Percentiles rank a stretch among this genome's conserved stretches.
phyloP scores from a whole-genome alignment of 2,329 filamentous ascomycete genomes.

The Trichoderma oligosporum region DNA sequence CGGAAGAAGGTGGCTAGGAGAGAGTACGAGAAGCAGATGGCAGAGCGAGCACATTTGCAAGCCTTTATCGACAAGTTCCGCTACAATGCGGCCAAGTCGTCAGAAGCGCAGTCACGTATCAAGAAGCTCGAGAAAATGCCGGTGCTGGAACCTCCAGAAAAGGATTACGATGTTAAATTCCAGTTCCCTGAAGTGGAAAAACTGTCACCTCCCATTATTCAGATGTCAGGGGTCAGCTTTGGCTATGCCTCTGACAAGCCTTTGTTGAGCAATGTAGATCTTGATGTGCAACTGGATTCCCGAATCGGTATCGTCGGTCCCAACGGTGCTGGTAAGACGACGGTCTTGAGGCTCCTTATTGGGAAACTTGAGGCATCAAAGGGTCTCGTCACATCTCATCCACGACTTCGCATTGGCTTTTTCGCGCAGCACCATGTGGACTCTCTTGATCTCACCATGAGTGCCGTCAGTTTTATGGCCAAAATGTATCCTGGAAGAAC shows the following conservation, averaged over 20 bases:
- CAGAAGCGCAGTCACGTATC: conserved; percentile 96
- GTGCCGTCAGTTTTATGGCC: conserved; percentile 94
- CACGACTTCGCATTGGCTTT: conserved; percentile 86
- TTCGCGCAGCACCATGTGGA: conserved; percentile 99
- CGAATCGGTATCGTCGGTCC: conserved; percentile 98
- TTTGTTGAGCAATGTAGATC: conserved; percentile 79
- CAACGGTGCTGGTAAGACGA: conserved; percentile 98
- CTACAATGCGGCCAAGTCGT: conserved; percentile 98
- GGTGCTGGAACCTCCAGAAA: conserved; percentile 81
- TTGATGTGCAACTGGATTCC: conserved; percentile 96
- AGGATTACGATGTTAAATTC: conserved; percentile 94
- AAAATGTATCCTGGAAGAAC: conserved; percentile 84
- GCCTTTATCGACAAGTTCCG: conserved; percentile 99
- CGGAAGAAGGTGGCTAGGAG: conserved; percentile 93
- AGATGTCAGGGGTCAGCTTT: conserved; percentile 91
- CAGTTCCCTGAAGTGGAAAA: conserved; percentile 97
- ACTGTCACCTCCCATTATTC: conserved; percentile 92
- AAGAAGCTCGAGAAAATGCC: conserved; percentile 99
- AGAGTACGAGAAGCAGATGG: conserved; percentile 99
- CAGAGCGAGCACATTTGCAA: conserved; percentile 85
- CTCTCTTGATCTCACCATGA: conserved; percentile 82
- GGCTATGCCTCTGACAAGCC: conserved; percentile 78
- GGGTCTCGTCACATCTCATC: conserved; percentile 83
- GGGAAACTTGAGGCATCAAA: conserved; percentile 72
- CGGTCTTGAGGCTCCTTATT: conserved; percentile 94